phyloP scores from a whole-genome alignment of 106 monocot genomes.

The Apostasia ramifera region DNA sequence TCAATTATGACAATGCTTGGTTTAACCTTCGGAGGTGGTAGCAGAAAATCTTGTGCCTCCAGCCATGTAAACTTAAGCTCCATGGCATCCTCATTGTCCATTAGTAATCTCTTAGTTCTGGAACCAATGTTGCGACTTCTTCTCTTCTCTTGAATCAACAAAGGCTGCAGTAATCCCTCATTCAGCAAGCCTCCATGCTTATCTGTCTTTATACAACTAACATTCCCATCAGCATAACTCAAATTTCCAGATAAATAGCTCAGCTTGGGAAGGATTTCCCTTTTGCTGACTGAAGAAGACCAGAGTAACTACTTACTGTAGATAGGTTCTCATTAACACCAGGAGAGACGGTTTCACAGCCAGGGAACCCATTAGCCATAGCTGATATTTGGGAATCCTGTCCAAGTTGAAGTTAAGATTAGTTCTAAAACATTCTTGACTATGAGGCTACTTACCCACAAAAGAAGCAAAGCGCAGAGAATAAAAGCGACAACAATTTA shows the following conservation, averaged over 20 bases:
- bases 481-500: neutral
- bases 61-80: slow-evolving; percentile 93
- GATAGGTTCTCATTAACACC: slow-evolving; percentile 54
- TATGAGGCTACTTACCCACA: too few relatives aligned
- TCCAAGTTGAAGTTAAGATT: neutral
- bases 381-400: slow-evolving; percentile 96
- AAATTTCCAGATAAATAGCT: slow-evolving; percentile 42
- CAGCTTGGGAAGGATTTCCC: slow-evolving; percentile 30
- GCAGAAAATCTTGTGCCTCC: slow-evolving; percentile 86
- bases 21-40: slow-evolving; percentile 64
- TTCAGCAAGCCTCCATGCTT: slow-evolving; percentile 32
- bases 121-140: slow-evolving; percentile 68
- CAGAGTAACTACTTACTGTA: slow-evolving; percentile 75
- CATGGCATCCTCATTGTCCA: slow-evolving; percentile 78
- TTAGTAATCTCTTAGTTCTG: slow-evolving; percentile 79
- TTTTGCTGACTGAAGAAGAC: slow-evolving; percentile 46
- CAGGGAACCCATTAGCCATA: slow-evolving; percentile 64
- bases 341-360: slow-evolving; percentile 55
- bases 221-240: slow-evolving; percentile 34
- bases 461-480: neutral
- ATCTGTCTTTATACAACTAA: slow-evolving; percentile 51
- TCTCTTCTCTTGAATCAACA: slow-evolving; percentile 27
- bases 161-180: slow-evolving; percentile 52
- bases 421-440: neutral
- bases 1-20: slow-evolving; percentile 88